Evolutionary conservation across 2,329 filamentous ascomycete species (phyloP).

Genomic region (Acephala macrosclerotiorum): DNA sequence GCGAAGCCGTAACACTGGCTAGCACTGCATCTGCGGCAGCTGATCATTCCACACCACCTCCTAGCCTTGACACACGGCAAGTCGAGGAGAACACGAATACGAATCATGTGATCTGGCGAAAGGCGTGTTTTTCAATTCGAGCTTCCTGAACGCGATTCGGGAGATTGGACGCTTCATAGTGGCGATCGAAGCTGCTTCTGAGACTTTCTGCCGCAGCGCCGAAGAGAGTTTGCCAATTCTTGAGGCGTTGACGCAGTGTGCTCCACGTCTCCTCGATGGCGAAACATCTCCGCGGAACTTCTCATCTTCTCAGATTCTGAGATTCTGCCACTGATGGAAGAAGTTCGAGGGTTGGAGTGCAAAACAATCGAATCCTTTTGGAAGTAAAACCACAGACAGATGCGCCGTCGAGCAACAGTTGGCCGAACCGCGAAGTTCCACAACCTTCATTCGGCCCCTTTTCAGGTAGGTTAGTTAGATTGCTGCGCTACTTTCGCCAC

Average conservation of each 20-base stretch:
- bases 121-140: not conserved
- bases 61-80: not conserved
- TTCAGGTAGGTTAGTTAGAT: no score
- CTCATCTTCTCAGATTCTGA: no score
- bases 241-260: not conserved
- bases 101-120: constrained; percentile 11
- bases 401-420: no score
- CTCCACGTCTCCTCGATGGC: not conserved
- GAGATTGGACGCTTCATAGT: not conserved
- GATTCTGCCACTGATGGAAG: no score
- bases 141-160: not conserved
- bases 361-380: no score
- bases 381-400: no score
- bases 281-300: not conserved
- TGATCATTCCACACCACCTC: not conserved
- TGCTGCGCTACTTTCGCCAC: no score
- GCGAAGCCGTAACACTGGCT: no score
- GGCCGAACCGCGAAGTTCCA: no score
- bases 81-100: constrained; percentile 13
- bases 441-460: no score
- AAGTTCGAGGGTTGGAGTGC: no score
- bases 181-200: not conserved
- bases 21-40: no score
- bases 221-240: not conserved
- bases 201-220: not conserved